Evolutionary conservation across 2,329 filamentous ascomycete species (phyloP), one percentile per base, ranked within the genome.

Genomic region (Sclerotinia minor): DNA sequence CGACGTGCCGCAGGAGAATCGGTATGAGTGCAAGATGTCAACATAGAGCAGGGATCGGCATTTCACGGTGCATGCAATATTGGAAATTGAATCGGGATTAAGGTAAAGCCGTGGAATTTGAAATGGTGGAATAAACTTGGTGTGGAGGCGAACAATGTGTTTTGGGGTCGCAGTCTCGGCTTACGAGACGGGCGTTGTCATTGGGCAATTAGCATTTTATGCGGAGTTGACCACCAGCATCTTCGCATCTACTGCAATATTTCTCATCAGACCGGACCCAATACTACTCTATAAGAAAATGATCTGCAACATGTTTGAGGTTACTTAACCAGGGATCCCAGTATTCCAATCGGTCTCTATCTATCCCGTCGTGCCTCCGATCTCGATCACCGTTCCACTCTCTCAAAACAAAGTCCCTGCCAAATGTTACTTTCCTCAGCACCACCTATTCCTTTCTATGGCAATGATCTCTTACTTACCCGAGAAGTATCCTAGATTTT

Each of bases 1-100:
- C 45, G 64, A 29, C 32, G 64, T 11, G 64, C 64, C 47, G 64
- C 64, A 61, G 64, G 64, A 32, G 64, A 67, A 45, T 50, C 38
- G 21, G 59, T 61, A 61, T 61, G 45, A 61, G 45, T 45, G 45
- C 58, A 29, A 35, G 35, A 50, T 13, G 35, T 38, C 9, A 45
- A 29, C 45, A 38, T 38, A 2, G 26, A 26, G 32, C 29, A 50
- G n/a, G 45, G 45, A 50, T 61, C 29, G 45, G 45, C 26, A 60
- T 19, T 38, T 49, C 13, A 4, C 17, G 9, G 38, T 50, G 29
- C 45, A 61, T 38, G 21, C 47, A 49, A 61, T 29, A 50, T 32
- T 50, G 29, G 17, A 61, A 49, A 35, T 24, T 49, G 29, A 21
- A 55, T n/a, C 35, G 19, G 32, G n/a, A 19, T 61, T 50, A 49